Conservation (phyloP, 805 yeast species). For the Metschnikowia bowlesiae region DNA sequence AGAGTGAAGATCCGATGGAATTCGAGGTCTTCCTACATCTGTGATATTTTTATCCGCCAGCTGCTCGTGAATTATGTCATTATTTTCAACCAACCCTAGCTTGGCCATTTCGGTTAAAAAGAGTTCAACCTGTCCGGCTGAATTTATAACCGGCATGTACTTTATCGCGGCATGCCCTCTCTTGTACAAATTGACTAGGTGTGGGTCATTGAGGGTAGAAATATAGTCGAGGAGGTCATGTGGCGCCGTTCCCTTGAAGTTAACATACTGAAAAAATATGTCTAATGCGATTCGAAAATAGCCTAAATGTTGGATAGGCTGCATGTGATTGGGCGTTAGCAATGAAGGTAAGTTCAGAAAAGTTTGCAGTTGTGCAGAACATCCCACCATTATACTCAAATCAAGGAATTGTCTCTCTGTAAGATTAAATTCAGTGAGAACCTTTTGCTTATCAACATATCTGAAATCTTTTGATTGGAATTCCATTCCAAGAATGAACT, state of each 20-base stretch:
- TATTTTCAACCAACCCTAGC: slow-evolving; percentile 22
- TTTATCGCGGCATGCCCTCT: slow-evolving; percentile 66
- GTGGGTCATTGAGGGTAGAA: slow-evolving; percentile 43
- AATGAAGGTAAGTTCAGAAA: slow-evolving; percentile 50
- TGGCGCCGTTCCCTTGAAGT: slow-evolving; percentile 22
- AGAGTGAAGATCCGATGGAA: slow-evolving; percentile 79
- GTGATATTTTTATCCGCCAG: neutral
- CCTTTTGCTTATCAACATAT: slow-evolving; percentile 54
- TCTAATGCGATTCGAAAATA: slow-evolving; percentile 40
- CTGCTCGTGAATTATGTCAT: slow-evolving; percentile 2
- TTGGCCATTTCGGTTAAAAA: slow-evolving; percentile 40
- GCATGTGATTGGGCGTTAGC: slow-evolving; percentile 37
- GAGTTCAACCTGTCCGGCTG: slow-evolving; percentile 65
- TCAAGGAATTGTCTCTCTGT: slow-evolving; percentile 69
- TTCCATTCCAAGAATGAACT: slow-evolving; percentile 69
- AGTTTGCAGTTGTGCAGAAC: slow-evolving; percentile 63
- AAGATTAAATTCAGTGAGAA: slow-evolving; percentile 58
- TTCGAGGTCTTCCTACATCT: slow-evolving; percentile 18
- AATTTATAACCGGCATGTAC: slow-evolving; percentile 69
- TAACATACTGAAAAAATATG: slow-evolving; percentile 30
- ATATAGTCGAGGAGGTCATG: slow-evolving; percentile 42
- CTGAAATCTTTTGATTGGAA: slow-evolving; percentile 60
- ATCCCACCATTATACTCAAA: slow-evolving; percentile 73
- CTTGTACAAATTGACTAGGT: slow-evolving; percentile 48
- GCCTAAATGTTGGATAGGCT: slow-evolving; percentile 38